Evolutionary conservation across 768 basidiomycete genomes (phyloP), one percentile per base, ranked within the genome.

Genomic region (Phanerodontia chrysosporium): DNA sequence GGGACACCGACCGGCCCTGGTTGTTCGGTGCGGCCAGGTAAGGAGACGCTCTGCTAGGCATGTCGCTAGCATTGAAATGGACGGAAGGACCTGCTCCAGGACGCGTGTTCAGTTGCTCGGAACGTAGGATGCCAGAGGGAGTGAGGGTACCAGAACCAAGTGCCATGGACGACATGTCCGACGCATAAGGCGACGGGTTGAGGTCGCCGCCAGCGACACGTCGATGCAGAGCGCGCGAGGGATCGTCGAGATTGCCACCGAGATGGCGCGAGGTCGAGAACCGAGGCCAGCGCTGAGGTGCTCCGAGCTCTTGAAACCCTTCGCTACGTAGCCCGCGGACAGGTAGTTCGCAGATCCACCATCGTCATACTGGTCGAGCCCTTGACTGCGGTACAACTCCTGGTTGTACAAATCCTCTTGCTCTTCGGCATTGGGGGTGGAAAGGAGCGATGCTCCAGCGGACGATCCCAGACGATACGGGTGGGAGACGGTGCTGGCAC

Each of bases 401-500:
- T 87, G 84, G 63, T 82, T 81, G 66, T 89, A 89, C 63, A 84
- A 80, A 51, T 92, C 90, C 53, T 90, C 87, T 53, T 92, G 90
- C 18, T 90, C 87, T 59, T 86, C 83, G 45, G 81, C 78, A 30
- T 70, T 79, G 1, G 87, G 82, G 1, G 87, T 84, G 16, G 84
- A 71, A 42, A 91, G 74, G 60, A 90, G 76, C 3, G 88, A 86
- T 44, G 77, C 76, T n/a, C 79, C 73, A 18, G 76, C 78, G 49
- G 84, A 78, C 58, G 87, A 77, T 62, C 88, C 79, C 55, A 79
- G 76, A 61, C 91, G 84, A 72, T 94, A 95, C n/a, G 93, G 91
- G 69, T 92, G 89, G 13, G 95, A 96, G 16, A 98, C 94, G 0
- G 95, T 98, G 67, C 83, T 95, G 16, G 95, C 94, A 9, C 95